Base-by-base conservation (phyloP, 768 basidiomycete species). In the Boletus reticulatus region DNA sequence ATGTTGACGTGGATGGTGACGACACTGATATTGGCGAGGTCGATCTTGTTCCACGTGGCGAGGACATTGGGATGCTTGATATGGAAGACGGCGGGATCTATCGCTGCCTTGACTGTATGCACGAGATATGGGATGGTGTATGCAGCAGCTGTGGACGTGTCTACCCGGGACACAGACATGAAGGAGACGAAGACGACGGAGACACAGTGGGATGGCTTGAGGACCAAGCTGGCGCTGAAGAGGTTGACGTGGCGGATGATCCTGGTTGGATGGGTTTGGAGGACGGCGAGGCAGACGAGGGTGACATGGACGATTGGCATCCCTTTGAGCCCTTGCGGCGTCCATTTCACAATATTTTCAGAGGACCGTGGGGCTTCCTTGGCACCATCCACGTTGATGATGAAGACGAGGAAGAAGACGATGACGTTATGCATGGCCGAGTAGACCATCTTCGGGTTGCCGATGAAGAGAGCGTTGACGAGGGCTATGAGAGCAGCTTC, bases 21-120 rank as follows among this genome's bases (percentile, higher is more conserved):
- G 63, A 59, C 46, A 65, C 55, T 50, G 58, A 53, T 41, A 29
- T 58, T 22, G 44, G 51, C 16, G 56, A 56, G 48, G 22, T 59
- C 17, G 56, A 56, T 50, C n/a, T 59, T 14, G 55, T 50, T 4
- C 63, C 48, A 61, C 62, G 63, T 64, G 62, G 72, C 62, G 51
- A 78, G 41, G 73, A 78, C 27, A 71, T 84, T 61, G 88, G 89
- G 1, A 81, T 87, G 75, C 79, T 80, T 34, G 90, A 92, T 63
- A 76, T 74, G 10, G 88, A 90, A 59, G 90, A 92, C 55, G 88
- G 85, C 12, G 87, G 84, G 1, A 77, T 92, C n/a, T 86, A 83
- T 63, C 80, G 90, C 17, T 93, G 91, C 66, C 63, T 83, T 16
- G 84, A 85, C 42, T 92, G 89, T 59, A 79, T 84, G 77, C 84